Evolutionary conservation across 1,139 yeast species (phyloP).

Genomic region (Scheffersomyces quercinus): DNA sequence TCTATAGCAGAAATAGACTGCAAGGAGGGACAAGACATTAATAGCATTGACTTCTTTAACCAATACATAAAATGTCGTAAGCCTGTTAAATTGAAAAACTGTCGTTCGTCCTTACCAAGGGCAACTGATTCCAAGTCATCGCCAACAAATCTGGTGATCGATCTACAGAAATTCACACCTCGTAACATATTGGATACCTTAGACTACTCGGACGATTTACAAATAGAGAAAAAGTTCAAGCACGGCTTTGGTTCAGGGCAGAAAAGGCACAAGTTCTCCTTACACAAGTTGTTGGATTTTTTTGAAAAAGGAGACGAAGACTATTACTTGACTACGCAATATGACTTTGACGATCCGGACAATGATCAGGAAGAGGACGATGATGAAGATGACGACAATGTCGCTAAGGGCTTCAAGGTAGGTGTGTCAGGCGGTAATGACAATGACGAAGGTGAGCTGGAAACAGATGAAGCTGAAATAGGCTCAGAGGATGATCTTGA

Average conservation of each 20-base stretch:
- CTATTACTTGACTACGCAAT: constrained; percentile 69
- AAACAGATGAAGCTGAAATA: constrained; percentile 6
- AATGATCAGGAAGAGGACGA: constrained; percentile 5
- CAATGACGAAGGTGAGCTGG: constrained; percentile 13
- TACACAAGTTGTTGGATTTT: constrained; percentile 46
- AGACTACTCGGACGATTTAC: constrained; percentile 34
- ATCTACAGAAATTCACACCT: constrained; percentile 30
- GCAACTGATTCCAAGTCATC: background rate
- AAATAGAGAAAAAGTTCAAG: constrained; percentile 55
- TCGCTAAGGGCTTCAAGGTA: constrained; percentile 7
- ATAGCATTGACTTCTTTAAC: constrained; percentile 4
- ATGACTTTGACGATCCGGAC: constrained; percentile 38
- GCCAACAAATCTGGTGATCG: constrained; percentile 14
- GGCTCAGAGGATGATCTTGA: constrained; percentile 1
- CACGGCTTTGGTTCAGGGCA: constrained; percentile 71
- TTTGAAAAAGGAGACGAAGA: constrained; percentile 41
- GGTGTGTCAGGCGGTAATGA: constrained; percentile 8
- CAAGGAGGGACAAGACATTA: background rate
- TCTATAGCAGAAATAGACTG: background rate
- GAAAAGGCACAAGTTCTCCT: constrained; percentile 47
- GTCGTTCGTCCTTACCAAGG: constrained; percentile 4
- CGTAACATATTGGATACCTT: constrained; percentile 35
- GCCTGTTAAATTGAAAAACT: constrained; percentile 9
- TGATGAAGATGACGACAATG: constrained; percentile 10
- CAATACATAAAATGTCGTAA: constrained; percentile 7